Evolutionary conservation across 1,139 yeast species (phyloP), one percentile per base, ranked within the genome.

Genomic region (Sporopachydermia cereana): DNA sequence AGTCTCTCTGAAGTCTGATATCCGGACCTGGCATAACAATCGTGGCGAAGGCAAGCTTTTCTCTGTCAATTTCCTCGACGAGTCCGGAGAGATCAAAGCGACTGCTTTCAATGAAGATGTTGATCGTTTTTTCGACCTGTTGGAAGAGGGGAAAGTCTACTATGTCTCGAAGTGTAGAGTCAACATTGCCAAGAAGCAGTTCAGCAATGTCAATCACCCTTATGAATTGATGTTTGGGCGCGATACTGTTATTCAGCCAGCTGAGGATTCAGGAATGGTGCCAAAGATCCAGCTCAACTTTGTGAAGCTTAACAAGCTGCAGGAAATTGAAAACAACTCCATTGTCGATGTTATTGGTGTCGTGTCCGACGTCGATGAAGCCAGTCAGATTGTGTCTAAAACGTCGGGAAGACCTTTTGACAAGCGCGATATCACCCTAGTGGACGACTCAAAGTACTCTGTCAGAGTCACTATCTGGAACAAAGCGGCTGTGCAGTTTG

Each of bases 1-100:
- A 57, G 93, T 89, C 23, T 79, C 94, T 1, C 79, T 74, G 62
- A 91, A 91, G 62, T 79, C 94, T 46, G 96, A 88, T 50, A 72
- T 91, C 55, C 81, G 88, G 63, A 82, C 84, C 39, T 93, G 93
- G 91, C 76, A 84, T 45, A 88, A 88, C 57, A 79, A 78, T 48
- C 74, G 80, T 56, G 95, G 96, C 49, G 88, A 83, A 53, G 98
- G 98, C 46, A 84, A 85, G 61, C 72, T 93, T 49, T 86, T 93
- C 67, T 83, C 83, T 54, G 86, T 86, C 39, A 85, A 88, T 54
- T 77, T 93, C 52, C 67, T 89, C 51, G 99, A 93, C 60, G 95
- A 93, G 60, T 83, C 96, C 3, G 96, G 94, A 56, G 98, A 91
- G 66, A 93, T 93, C 55, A 76, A 94, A 57, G 97, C 95, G 16